Percentiles rank a stretch among this genome's conserved stretches.
Evolutionary conservation across 352 stramenopile genomes (phyloP).

Genomic region (Globisporangium ultimum): DNA sequence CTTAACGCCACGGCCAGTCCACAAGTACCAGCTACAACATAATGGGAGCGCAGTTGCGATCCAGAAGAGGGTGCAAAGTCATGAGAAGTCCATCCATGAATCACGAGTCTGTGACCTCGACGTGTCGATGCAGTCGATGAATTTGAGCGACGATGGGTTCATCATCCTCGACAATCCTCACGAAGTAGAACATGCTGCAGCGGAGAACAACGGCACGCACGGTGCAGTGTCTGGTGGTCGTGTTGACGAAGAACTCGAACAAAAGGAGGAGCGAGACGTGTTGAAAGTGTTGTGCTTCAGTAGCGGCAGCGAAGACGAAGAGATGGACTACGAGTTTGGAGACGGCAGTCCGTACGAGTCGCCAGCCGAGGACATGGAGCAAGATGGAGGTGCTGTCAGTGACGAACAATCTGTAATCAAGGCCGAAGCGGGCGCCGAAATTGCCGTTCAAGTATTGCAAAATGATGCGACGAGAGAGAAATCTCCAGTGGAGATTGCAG

Average conservation of each 20-base stretch:
- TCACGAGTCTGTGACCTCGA: constrained; percentile 33
- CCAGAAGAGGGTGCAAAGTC: not conserved
- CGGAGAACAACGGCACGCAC: no score
- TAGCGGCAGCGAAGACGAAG: constrained; percentile 35
- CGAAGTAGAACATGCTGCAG: not conserved
- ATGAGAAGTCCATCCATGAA: constrained; percentile 7
- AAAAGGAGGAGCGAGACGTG: constrained; percentile 23
- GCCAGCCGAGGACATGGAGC: constrained; percentile 8
- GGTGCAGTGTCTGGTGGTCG: constrained; percentile 10
- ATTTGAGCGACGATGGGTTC: constrained; percentile 47
- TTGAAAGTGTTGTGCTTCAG: constrained; percentile 39
- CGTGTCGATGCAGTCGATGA: constrained; percentile 71
- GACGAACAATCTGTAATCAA: constrained; percentile 12
- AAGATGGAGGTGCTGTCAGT: not conserved
- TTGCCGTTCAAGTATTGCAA: not conserved
- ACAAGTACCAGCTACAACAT: not conserved
- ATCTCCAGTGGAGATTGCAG: not conserved
- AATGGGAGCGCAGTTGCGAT: not conserved
- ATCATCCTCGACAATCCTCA: constrained; percentile 7
- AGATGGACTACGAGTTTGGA: constrained; percentile 17
- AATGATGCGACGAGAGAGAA: not conserved
- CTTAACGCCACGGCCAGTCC: constrained; percentile 9
- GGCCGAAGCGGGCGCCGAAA: constrained; percentile 8
- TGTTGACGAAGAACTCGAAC: constrained; percentile 19
- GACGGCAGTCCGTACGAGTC: constrained; percentile 5